Percentiles rank a stretch among this genome's conserved stretches.
Evolutionary conservation across 2,329 filamentous ascomycete genomes (phyloP).

Genomic region (Fusarium globosum): DNA sequence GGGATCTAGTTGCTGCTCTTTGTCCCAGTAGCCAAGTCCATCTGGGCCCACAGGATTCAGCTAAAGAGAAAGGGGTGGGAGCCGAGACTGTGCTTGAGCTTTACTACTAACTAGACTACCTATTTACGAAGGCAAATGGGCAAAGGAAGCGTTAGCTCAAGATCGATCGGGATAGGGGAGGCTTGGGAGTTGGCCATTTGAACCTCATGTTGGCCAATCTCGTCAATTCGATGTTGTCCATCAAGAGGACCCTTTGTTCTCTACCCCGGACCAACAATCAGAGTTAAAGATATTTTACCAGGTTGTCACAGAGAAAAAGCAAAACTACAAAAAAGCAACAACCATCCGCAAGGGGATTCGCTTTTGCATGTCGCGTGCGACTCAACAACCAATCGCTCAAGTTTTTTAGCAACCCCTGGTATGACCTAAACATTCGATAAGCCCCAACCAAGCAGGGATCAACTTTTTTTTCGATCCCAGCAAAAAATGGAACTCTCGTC

Average conservation of each 20-base stretch:
- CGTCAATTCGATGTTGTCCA: background rate
- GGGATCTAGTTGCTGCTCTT: conserved; percentile 12
- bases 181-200: background rate
- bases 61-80: conserved; percentile 24
- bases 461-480: conserved; percentile 8
- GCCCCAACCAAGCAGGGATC: conserved; percentile 24
- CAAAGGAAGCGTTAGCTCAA: conserved; percentile 2
- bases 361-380: conserved; percentile 28
- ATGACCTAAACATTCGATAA: conserved; percentile 35
- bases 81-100: conserved; percentile 12
- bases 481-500: background rate
- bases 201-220: background rate
- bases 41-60: conserved; percentile 17
- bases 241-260: background rate
- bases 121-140: background rate
- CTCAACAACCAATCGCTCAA: conserved; percentile 24
- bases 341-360: conserved; percentile 15
- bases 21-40: conserved; percentile 23
- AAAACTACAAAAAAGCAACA: conserved; percentile 17
- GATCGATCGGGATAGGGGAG: background rate
- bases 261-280: background rate
- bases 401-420: conserved; percentile 14
- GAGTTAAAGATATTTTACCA: background rate
- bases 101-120: background rate
- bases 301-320: conserved; percentile 4